phyloP scores from a whole-genome alignment of 2,329 filamentous ascomycete genomes.

The Penicillium paneum region DNA sequence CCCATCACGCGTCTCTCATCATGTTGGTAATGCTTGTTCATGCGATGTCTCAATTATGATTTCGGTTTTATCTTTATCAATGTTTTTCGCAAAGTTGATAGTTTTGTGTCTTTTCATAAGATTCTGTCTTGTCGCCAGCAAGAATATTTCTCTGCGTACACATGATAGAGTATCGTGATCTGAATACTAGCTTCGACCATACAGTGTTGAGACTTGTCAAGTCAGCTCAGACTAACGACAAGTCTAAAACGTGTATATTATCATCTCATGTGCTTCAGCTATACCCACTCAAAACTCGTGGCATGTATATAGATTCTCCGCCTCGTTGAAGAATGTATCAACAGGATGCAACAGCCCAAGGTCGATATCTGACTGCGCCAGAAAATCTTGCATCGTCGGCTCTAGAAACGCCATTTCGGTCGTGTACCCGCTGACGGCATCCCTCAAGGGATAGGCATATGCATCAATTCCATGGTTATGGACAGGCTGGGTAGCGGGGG shows the following conservation, averaged over 20 bases:
- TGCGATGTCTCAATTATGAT: neutral
- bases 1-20: neutral
- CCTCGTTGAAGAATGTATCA: conserved; percentile 35
- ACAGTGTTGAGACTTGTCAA: neutral
- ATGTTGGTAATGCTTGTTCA: neutral
- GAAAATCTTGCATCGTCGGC: conserved; percentile 40
- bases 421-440: conserved; percentile 34
- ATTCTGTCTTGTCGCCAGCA: neutral
- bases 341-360: conserved; percentile 35
- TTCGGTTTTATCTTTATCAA: neutral
- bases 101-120: neutral
- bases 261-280: neutral
- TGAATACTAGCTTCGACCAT: neutral
- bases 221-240: neutral
- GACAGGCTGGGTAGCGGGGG: neutral
- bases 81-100: neutral
- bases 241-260: neutral
- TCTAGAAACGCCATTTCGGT: conserved; percentile 40
- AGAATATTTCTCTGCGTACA: neutral
- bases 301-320: conserved; percentile 32
- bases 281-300: conserved; percentile 19
- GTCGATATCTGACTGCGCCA: conserved; percentile 40
- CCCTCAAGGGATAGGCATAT: conserved; percentile 12
- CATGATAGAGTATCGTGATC: neutral
- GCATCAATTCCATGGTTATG: conserved; percentile 1